Evolutionary conservation across 331 rosid genomes (phyloP), one percentile per base, ranked within the genome.

Genomic region (Malus hybrid): DNA sequence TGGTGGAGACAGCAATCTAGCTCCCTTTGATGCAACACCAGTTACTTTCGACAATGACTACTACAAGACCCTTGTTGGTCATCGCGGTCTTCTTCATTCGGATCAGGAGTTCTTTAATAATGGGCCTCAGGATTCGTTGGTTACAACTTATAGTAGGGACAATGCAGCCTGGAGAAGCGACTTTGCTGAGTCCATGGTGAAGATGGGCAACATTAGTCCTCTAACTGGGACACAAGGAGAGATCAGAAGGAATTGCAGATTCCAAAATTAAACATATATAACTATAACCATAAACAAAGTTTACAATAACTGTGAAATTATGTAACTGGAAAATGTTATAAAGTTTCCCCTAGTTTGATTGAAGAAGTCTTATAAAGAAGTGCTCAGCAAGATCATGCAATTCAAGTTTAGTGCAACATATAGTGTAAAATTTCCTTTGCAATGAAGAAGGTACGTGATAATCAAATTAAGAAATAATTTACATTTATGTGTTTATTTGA

Each of bases 161-260:
- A n/a, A 52, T 10, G 63, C 6, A n/a, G 34, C 46, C 4, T 91
- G 89, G 36, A 53, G 18, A 3, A 70, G 20, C 3, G 97, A 91
- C 62, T 93, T 93, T 75, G 86, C 89, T 62, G 77, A 72, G 19
- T 93, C 97, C 20, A 89, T 93, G 97, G 75, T 87, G 62, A 89
- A 82, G 66, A 74, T 83, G 89, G 73, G 86, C 11, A 64, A 75
- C 15, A 70, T 87, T 22, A 71, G 77, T 63, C 88, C 91, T 60
- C 63, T 85, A 5, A 70, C 85, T 8, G 87, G 88, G 64, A 46
- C 80, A 1, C 6, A 61, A 12, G 86, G 82, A 9, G 88, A 87
- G 74, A 80, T 84, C 50, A 84, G 91, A 52, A 58, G 20, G 62
- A 87, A 80, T 32, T 87, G 90, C 64, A 63, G 83, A 42, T 10